Percentiles rank a stretch among this genome's conserved stretches.
These are phyloP conservation scores for Suillus decipiens DNA, from an alignment of 768 basidiomycete species.

Conservation along the genomic window DNA sequence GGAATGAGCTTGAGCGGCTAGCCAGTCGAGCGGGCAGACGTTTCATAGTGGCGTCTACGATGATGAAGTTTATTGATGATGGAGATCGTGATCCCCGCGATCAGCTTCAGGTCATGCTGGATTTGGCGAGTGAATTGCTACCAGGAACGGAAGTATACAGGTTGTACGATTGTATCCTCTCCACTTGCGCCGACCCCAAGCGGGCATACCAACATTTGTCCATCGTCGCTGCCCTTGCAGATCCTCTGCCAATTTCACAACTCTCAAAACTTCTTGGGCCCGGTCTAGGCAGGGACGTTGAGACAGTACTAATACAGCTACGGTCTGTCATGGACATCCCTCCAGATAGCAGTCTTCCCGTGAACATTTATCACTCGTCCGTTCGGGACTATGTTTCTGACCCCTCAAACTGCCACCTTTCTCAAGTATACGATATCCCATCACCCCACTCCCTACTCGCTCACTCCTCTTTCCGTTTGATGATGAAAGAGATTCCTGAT, in stretches of 20 bases:
- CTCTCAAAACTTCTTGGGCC: conserved; percentile 5
- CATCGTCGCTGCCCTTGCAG: not conserved
- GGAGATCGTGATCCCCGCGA: conserved; percentile 1
- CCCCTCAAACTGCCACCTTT: not conserved
- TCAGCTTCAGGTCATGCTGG: conserved; percentile 5
- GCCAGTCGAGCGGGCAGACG: conserved; percentile 5
- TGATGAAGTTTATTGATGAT: conserved; percentile 2
- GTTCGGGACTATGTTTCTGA: not conserved
- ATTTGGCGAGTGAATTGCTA: not conserved
- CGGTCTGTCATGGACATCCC: conserved; percentile 3
- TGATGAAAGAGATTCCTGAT: not conserved
- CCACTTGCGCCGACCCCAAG: not conserved
- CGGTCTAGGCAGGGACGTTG: not conserved
- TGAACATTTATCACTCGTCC: not conserved
- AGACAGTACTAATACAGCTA: not conserved
- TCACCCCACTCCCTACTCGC: conserved; percentile 1
- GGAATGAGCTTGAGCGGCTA: not conserved
- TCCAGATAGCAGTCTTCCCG: not conserved
- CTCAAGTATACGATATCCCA: not conserved
- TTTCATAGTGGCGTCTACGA: conserved; percentile 3
- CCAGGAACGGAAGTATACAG: conserved; percentile 1
- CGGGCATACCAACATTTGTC: conserved; percentile 3
- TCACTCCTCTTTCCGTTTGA: not conserved
- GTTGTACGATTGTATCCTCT: not conserved
- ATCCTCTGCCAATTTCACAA: not conserved